A percentile compares a stretch with the other conserved stretches of the same genome.
Conservation (phyloP, 1,139 yeast species). For the Geotrichum citri-aurantii region DNA sequence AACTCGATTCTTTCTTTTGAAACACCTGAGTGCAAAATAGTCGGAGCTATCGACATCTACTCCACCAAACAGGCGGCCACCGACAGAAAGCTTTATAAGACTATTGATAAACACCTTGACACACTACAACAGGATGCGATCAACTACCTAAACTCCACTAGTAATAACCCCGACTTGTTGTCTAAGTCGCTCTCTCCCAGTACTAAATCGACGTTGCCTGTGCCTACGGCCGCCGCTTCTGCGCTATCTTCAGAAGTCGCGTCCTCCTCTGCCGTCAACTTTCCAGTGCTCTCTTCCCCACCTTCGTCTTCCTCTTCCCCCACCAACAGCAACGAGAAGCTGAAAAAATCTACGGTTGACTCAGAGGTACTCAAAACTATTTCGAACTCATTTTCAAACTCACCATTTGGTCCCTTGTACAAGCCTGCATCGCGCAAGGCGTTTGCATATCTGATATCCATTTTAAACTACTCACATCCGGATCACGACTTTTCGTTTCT, state of each 20-base stretch:
- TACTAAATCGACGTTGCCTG: constrained; percentile 18
- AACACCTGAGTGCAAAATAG: constrained; percentile 77
- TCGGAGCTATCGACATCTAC: constrained; percentile 91
- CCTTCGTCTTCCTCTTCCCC: constrained; percentile 14
- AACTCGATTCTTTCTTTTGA: constrained; percentile 84
- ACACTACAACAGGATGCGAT: constrained; percentile 26
- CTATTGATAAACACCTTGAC: constrained; percentile 65
- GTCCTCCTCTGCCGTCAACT: constrained; percentile 1
- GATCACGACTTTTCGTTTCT: constrained; percentile 89
- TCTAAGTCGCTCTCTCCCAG: constrained; percentile 20
- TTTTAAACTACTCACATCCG: constrained; percentile 86
- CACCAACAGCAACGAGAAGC: constrained; percentile 5
- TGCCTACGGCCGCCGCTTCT: background rate
- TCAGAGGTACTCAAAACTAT: constrained; percentile 1
- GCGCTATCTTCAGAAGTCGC: background rate
- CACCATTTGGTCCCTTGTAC: constrained; percentile 93
- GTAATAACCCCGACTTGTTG: constrained; percentile 20
- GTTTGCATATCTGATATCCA: constrained; percentile 85
- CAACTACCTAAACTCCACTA: constrained; percentile 16
- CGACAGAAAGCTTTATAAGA: constrained; percentile 81
- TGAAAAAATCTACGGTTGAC: constrained; percentile 8
- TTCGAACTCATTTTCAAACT: constrained; percentile 32
- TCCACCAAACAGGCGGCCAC: constrained; percentile 91
- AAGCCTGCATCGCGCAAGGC: constrained; percentile 78
- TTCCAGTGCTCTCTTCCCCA: constrained; percentile 11